phyloP scores from a whole-genome alignment of 176 grass and related monocot species.

The Avena sativa region DNA sequence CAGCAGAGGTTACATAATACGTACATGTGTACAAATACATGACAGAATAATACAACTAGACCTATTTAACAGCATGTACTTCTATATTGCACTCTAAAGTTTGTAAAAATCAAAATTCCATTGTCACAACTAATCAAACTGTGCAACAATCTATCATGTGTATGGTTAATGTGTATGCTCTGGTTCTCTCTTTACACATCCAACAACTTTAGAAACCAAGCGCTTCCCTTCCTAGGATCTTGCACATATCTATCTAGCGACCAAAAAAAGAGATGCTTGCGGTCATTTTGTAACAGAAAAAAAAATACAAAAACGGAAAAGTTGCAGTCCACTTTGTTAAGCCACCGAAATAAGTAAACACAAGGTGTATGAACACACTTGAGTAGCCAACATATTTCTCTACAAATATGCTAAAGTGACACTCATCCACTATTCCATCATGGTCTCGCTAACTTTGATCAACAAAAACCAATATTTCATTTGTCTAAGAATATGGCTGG shows the following conservation, averaged over 20 bases:
- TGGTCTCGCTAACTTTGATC: conserved; percentile 14
- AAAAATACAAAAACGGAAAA: neutral
- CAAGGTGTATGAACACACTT: conserved; percentile 10
- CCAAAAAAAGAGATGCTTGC: neutral
- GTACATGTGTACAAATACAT: too few species aligned
- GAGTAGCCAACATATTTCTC: conserved; percentile 7
- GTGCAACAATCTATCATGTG: neutral
- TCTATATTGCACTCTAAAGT: too few species aligned
- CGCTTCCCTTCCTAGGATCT: neutral
- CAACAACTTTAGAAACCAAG: neutral
- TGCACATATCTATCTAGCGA: neutral
- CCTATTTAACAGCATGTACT: too few species aligned
- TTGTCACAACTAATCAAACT: neutral
- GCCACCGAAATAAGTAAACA: conserved; percentile 11
- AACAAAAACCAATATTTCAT: neutral
- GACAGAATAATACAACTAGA: too few species aligned
- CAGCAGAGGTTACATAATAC: too few species aligned
- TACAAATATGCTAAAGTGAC: conserved; percentile 1
- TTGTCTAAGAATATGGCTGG: conserved; percentile 4
- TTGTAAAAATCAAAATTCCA: neutral
- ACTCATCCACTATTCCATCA: neutral
- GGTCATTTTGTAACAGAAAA: too few species aligned
- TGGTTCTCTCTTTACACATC: neutral
- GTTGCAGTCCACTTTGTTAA: conserved; percentile 1
- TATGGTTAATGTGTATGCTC: neutral